Conservation (phyloP, 805 yeast species). For the Metschnikowia shivogae region DNA sequence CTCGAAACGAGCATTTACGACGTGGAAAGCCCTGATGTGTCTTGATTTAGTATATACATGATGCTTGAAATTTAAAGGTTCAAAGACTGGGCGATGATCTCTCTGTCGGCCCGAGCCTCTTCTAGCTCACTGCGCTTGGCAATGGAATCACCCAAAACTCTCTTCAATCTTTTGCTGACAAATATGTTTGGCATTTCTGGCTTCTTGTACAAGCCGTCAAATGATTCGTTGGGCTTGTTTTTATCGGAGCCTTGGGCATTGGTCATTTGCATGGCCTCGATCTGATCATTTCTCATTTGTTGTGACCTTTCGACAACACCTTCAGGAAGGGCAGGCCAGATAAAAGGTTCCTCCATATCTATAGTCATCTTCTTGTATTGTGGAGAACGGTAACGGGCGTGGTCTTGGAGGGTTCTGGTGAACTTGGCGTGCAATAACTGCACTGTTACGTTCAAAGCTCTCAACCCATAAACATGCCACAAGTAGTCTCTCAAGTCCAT, state of each 20-base stretch:
- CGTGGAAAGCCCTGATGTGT: background rate
- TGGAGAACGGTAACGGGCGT: constrained; percentile 69
- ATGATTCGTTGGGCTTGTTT: constrained; percentile 63
- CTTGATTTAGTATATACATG: background rate
- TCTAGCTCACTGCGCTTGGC: constrained; percentile 19
- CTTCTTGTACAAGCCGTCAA: constrained; percentile 61
- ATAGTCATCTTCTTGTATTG: constrained; percentile 95
- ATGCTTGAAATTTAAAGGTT: constrained; percentile 19
- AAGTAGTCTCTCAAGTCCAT: constrained; percentile 91
- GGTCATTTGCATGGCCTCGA: constrained; percentile 49
- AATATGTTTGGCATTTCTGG: constrained; percentile 40
- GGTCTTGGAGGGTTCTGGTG: constrained; percentile 47
- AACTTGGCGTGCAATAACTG: constrained; percentile 74
- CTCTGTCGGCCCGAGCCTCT: constrained; percentile 26
- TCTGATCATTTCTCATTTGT: constrained; percentile 45
- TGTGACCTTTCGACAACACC: constrained; percentile 28
- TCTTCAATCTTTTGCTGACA: constrained; percentile 26
- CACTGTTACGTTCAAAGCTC: constrained; percentile 85
- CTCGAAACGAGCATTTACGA: background rate
- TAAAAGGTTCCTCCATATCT: constrained; percentile 91
- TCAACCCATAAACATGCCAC: constrained; percentile 82
- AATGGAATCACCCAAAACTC: constrained; percentile 21
- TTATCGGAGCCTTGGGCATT: constrained; percentile 61
- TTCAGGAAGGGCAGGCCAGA: constrained; percentile 75
- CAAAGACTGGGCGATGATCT: constrained; percentile 28